Evolutionary conservation across 768 basidiomycete genomes (phyloP), one percentile per base, ranked within the genome.

Genomic region (Hericium coralloides): DNA sequence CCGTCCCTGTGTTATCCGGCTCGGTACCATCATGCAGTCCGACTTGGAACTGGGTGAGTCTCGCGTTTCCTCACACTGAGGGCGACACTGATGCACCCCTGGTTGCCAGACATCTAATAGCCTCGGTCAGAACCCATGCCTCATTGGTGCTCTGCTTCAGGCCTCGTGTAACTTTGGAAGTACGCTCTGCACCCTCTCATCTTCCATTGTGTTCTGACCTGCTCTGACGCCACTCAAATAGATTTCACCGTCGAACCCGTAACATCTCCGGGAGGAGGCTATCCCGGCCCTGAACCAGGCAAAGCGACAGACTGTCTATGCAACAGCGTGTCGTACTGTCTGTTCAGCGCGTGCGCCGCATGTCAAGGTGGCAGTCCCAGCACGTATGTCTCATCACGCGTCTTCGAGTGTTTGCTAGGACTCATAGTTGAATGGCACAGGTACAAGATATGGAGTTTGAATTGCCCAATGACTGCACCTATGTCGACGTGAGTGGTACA

Each of bases 311-410:
- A 18, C 23, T 68, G 68, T 58, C 50, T 41, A 22, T 68, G 68
- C 60, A 66, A 62, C 49, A 62, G 61, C 1, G 65, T 69, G 18
- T 18, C 53, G 2, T 69, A 69, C 53, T 63, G 58, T 22, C 55
- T 69, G n/a, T 56, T 67, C 26, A 62, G 60, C 23, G 67, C 66
- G 1, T 69, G 68, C 55, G 67, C 57, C 49, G 54, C 56, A n/a
- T 69, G 68, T 37, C 68, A 69, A 38, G 54, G 54, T 14, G 26
- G 39, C 5, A 0, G 14, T 4, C 60, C 59, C 56, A 39, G 15
- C 17, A 2, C 52, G 61, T 62, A 43, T 49, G 59, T 60, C 3
- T 4, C 39, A 52, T 36, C 1, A 17, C 17, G 31, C 31, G 2
- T 31, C 31, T 31, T n/a, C n/a, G n/a, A n/a, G n/a, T n/a, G n/a